phyloP scores from a whole-genome alignment of 2,329 filamentous ascomycete species.

The Cadophora luteo-olivacea region DNA sequence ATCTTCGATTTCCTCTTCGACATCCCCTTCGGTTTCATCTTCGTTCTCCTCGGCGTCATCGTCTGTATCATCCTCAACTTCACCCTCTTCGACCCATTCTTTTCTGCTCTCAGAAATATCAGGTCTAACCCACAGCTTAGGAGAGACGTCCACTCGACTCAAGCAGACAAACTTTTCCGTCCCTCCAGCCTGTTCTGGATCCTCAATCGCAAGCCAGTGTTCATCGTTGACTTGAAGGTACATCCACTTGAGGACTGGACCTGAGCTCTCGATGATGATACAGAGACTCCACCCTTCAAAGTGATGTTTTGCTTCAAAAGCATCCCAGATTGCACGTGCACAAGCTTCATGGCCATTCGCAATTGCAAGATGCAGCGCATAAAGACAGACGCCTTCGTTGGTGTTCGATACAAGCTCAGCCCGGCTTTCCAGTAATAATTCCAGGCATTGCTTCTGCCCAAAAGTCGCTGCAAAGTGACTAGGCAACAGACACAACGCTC shows the following conservation, averaged over 20 bases:
- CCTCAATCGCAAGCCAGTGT: background rate
- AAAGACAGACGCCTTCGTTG: background rate
- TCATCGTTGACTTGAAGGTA: constrained; percentile 1
- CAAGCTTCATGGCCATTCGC: constrained; percentile 3
- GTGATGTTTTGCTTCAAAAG: background rate
- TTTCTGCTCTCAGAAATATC: background rate
- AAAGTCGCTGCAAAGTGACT: constrained; percentile 4
- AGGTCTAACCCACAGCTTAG: constrained; percentile 3
- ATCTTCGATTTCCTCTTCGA: background rate
- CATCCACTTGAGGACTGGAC: constrained; percentile 1
- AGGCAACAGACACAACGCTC: background rate
- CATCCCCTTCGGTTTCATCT: background rate
- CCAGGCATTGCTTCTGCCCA: background rate
- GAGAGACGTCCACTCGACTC: background rate
- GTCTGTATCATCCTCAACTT: background rate
- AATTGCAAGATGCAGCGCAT: constrained; percentile 4
- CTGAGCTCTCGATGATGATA: background rate
- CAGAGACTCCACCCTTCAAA: background rate
- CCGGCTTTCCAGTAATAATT: background rate
- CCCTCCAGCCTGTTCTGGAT: background rate
- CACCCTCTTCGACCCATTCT: background rate
- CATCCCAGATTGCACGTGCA: background rate
- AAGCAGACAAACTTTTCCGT: background rate
- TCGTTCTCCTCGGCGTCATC: background rate
- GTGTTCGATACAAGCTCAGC: background rate